phyloP scores from a whole-genome alignment of 805 yeast genomes.

The Lipomyces spencermartinsiae region DNA sequence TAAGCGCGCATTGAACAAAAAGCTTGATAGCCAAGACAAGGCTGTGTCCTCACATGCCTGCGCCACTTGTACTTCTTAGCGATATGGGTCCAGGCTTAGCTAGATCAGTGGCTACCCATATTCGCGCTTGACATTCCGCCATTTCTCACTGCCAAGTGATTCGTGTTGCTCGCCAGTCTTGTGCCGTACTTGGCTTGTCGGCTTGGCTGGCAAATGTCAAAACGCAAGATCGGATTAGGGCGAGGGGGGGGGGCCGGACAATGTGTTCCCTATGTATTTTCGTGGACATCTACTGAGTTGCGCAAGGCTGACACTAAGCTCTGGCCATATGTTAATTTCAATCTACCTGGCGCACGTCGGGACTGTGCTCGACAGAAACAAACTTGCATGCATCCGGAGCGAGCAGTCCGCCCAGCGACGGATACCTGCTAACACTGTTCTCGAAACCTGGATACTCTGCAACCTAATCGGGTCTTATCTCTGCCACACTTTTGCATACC shows the following conservation, averaged over 20 bases:
- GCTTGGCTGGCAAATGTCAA: background rate
- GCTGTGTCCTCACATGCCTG: background rate
- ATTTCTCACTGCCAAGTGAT: background rate
- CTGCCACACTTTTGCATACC: background rate
- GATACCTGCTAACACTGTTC: background rate
- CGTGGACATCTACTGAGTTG: background rate
- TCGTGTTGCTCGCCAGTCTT: background rate
- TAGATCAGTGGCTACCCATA: too few species aligned
- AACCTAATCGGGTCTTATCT: background rate
- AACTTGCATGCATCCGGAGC: background rate
- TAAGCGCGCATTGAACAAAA: background rate
- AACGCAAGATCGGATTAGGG: background rate
- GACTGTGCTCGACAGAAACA: background rate
- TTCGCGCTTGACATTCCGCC: background rate
- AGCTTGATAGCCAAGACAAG: background rate
- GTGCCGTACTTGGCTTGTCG: background rate
- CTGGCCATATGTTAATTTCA: constrained; percentile 2
- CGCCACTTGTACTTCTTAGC: background rate
- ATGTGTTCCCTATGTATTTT: background rate
- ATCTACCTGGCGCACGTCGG: background rate
- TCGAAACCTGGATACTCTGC: background rate
- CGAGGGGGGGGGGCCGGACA: background rate
- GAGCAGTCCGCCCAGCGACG: background rate
- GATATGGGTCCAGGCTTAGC: background rate
- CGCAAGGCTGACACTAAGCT: background rate